Evolutionary conservation across 768 basidiomycete genomes (phyloP), one percentile per base, ranked within the genome.

Genomic region (Mycena filopes): DNA sequence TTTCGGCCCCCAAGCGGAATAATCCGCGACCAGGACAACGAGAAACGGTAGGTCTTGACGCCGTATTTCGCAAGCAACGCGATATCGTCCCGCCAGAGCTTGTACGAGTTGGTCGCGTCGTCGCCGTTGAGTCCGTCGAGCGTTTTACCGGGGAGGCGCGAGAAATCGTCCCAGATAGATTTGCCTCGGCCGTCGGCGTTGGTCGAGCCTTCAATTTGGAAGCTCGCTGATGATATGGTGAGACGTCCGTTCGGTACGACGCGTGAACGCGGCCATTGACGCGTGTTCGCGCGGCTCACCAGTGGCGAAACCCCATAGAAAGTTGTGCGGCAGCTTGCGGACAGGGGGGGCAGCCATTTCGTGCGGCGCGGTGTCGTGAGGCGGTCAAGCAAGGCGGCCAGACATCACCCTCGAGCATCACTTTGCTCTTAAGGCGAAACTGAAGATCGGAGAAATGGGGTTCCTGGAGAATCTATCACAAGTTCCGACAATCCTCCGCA

Each of bases 111-210:
- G 49, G 89, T 91, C 8, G 91, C 90, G 55, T 88, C 84, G 71
- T 90, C 89, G 9, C 89, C 90, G 73, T 87, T 81, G 50, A 82
- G 74, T 4, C 91, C 90, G 71, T 92, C 92, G 59, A 83, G 73
- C 7, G 89, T 91, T 80, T 90, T 90, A 38, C 90, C 90, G 0
- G 89, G 89, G 18, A 77, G 74, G 55, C 84, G 83, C 28, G 87
- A 82, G 75, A 90, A 92, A 73, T 86, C 87, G 71, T 93, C 91
- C 91, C 91, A 93, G 69, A 92, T 86, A 18, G 88, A 89, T 70
- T 86, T 86, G 12, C 88, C 89, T 50, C 89, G 86, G 16, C 88
- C 87, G 63, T 86, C 88, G 20, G 79, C 81, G 55, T 83, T 75
- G 23, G 83, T 79, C 1, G 89, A 88, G 36, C 91, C 91, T 75